Conservation (phyloP, 2,329 filamentous ascomycete species). For the Volutella citrinella region DNA sequence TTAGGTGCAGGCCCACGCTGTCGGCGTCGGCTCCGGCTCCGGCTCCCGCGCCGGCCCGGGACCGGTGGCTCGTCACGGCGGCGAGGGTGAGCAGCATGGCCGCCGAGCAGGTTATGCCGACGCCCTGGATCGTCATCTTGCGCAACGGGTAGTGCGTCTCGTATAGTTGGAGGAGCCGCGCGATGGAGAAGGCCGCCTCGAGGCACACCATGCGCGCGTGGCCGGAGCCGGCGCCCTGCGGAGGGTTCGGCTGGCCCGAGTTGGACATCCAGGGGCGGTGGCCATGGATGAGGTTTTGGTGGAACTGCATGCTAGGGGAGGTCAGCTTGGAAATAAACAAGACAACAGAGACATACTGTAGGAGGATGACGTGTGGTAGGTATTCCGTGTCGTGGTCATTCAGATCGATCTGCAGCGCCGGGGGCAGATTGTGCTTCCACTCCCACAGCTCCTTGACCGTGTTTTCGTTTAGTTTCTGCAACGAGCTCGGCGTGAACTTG, state of each 20-base stretch:
- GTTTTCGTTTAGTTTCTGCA: constrained; percentile 18
- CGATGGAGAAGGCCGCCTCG: constrained; percentile 17
- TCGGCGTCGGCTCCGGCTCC: too few species aligned
- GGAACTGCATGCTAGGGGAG: constrained; percentile 23
- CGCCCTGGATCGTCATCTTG: constrained; percentile 19
- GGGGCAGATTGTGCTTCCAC: constrained; percentile 18
- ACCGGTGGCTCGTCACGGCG: constrained; percentile 18
- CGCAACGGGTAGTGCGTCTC: constrained; percentile 14
- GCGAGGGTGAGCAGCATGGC: constrained; percentile 20
- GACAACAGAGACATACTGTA: constrained; percentile 14
- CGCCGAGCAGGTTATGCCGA: constrained; percentile 12
- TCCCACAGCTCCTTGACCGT: constrained; percentile 15
- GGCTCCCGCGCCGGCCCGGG: too few species aligned
- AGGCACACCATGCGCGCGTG: constrained; percentile 23
- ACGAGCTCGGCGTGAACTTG: constrained; percentile 8
- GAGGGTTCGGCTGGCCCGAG: constrained; percentile 18
- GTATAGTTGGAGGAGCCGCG: constrained; percentile 16
- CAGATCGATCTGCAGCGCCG: constrained; percentile 15
- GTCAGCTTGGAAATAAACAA: neutral
- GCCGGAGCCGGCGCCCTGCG: constrained; percentile 18
- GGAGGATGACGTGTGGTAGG: constrained; percentile 22
- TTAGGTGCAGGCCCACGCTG: constrained; percentile 14
- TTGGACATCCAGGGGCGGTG: constrained; percentile 26
- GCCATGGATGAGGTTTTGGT: constrained; percentile 23
- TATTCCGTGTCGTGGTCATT: constrained; percentile 12